Evolutionary conservation across 495 filamentous ascomycete species (phyloP).

Genomic region (Melanomma pulvis-pyrius): DNA sequence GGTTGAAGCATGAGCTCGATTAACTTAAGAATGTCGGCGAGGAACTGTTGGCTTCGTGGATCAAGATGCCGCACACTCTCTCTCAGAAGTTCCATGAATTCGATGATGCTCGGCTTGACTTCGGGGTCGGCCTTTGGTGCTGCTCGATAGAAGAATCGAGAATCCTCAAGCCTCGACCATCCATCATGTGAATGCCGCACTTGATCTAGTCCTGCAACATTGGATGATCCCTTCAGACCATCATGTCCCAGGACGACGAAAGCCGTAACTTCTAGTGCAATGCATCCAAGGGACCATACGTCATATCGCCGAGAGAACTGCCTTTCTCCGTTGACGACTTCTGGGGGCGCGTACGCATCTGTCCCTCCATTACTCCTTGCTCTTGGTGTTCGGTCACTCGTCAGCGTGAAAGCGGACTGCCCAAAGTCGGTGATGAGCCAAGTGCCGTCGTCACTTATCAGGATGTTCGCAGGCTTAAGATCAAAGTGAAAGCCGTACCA

Average conservation of each 20-base stretch:
- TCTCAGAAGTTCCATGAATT: conserved; percentile 11
- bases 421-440: conserved; percentile 31
- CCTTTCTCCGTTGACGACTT: conserved; percentile 14
- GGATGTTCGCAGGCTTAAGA: conserved; percentile 32
- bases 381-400: conserved; percentile 13
- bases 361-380: conserved; percentile 14
- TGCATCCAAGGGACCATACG: conserved; percentile 33
- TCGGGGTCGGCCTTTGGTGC: background rate
- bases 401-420: conserved; percentile 15
- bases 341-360: conserved; percentile 33
- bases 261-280: conserved; percentile 22
- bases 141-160: conserved; percentile 9
- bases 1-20: conserved; percentile 15
- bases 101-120: conserved; percentile 7
- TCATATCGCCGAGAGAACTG: conserved; percentile 19
- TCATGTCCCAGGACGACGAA: conserved; percentile 22
- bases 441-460: conserved; percentile 15
- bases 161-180: background rate
- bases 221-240: conserved; percentile 11
- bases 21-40: conserved; percentile 4
- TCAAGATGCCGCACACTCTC: background rate
- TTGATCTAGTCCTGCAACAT: conserved; percentile 13
- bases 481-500: conserved; percentile 28
- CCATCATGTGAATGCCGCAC: background rate
- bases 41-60: conserved; percentile 11